These are phyloP conservation scores for Cynara cardunculus DNA, from an alignment of 129 eudicot species.

Conservation along the genomic window DNA sequence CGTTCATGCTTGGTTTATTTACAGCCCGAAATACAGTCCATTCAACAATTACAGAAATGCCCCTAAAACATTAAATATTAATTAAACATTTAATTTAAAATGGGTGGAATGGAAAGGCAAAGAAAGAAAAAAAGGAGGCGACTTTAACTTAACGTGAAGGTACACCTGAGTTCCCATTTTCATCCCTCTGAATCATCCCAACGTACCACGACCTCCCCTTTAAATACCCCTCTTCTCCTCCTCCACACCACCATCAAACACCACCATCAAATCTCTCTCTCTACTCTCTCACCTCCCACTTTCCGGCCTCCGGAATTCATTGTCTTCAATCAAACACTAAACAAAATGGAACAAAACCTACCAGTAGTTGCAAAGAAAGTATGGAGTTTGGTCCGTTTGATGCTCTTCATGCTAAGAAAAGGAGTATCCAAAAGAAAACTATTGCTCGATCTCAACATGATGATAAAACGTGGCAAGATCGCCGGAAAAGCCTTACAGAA, in stretches of 20 bases:
- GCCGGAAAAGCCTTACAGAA: conserved; percentile 59
- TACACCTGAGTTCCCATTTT: neutral
- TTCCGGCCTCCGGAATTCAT: neutral
- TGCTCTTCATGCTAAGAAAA: conserved; percentile 51
- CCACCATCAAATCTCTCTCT: neutral
- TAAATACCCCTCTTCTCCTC: conserved; percentile 34
- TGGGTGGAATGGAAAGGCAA: neutral
- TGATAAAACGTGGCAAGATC: conserved; percentile 58
- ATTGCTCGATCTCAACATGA: conserved; percentile 49
- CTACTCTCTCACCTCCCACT: conserved; percentile 9
- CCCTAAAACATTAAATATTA: neutral
- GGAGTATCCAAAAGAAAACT: conserved; percentile 47
- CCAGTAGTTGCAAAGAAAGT: conserved; percentile 51
- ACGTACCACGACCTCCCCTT: neutral
- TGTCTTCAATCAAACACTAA: neutral
- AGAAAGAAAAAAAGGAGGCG: neutral
- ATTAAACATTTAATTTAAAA: neutral
- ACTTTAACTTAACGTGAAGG: conserved; percentile 30
- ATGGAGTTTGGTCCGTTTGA: conserved; percentile 43
- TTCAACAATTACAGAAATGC: too few relatives aligned
- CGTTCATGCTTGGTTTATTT: too few relatives aligned
- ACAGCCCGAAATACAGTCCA: too few relatives aligned
- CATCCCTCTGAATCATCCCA: neutral
- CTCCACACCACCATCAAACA: conserved; percentile 1
- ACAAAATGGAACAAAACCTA: conserved; percentile 58